Evolutionary conservation across 176 grass and related monocot genomes (phyloP).

Genomic region (Tillandsia fasciculata): DNA sequence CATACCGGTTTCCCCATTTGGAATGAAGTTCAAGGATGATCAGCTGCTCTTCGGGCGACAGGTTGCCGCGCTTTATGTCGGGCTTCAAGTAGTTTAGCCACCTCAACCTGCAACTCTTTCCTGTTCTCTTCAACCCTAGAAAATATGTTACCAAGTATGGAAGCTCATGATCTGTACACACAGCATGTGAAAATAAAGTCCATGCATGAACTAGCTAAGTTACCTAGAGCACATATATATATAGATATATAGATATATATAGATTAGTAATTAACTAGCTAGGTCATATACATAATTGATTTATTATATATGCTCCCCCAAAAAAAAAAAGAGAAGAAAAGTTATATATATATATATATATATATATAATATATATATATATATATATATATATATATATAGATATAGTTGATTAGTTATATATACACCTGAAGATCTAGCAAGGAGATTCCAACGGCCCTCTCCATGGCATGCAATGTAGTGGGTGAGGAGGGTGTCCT

Average conservation of each 20-base stretch:
- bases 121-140: slow-evolving; percentile 82
- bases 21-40: slow-evolving; percentile 86
- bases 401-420: background rate
- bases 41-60: slow-evolving; percentile 79
- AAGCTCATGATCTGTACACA: too few relatives aligned
- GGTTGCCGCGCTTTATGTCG: slow-evolving; percentile 78
- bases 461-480: slow-evolving; percentile 92
- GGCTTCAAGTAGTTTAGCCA: slow-evolving; percentile 94
- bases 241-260: background rate
- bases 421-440: slow-evolving; percentile 61
- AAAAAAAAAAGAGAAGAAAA: too few relatives aligned
- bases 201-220: too few relatives aligned
- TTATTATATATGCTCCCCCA: too few relatives aligned
- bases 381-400: background rate
- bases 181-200: too few relatives aligned
- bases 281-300: too few relatives aligned
- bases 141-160: background rate
- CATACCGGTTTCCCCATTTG: slow-evolving; percentile 81
- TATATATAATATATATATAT: background rate
- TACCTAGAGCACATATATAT: background rate
- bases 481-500: slow-evolving; percentile 83
- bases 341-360: background rate
- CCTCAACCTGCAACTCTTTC: slow-evolving; percentile 78
- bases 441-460: slow-evolving; percentile 87
- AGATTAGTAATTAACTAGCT: background rate